Evolutionary conservation across 495 filamentous ascomycete genomes (phyloP).

Genomic region (Endocarpon pusillum): DNA sequence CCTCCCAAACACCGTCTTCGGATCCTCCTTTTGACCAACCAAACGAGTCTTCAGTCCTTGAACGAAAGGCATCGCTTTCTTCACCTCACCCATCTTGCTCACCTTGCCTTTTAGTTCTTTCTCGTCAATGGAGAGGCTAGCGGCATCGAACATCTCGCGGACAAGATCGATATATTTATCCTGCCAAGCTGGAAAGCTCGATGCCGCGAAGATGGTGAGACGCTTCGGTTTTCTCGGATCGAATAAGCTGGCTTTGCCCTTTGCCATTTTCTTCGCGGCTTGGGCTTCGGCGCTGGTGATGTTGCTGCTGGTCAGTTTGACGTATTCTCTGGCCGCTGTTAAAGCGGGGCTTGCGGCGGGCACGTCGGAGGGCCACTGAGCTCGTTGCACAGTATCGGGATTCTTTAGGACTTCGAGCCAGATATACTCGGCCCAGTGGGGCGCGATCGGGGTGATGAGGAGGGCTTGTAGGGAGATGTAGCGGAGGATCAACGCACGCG

Average conservation of each 20-base stretch:
- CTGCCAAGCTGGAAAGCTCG: slow-evolving; percentile 74
- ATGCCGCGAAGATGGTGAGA: slow-evolving; percentile 71
- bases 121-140: slow-evolving; percentile 47
- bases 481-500: slow-evolving; percentile 52
- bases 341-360: slow-evolving; percentile 43
- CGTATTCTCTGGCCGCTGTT: slow-evolving; percentile 64
- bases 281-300: slow-evolving; percentile 80
- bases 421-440: slow-evolving; percentile 89
- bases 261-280: slow-evolving; percentile 64
- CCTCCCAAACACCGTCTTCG: slow-evolving; percentile 53
- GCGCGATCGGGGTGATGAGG: slow-evolving; percentile 61
- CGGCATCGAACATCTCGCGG: slow-evolving; percentile 40
- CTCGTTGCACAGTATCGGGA: slow-evolving; percentile 57
- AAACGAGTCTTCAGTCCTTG: slow-evolving; percentile 72
- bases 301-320: slow-evolving; percentile 52
- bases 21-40: slow-evolving; percentile 33
- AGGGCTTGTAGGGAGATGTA: slow-evolving; percentile 84
- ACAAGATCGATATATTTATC: slow-evolving; percentile 76
- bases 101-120: slow-evolving; percentile 61
- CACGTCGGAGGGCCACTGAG: slow-evolving; percentile 49
- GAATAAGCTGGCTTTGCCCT: slow-evolving; percentile 66
- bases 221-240: slow-evolving; percentile 84
- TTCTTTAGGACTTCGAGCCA: slow-evolving; percentile 80
- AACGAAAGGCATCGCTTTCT: slow-evolving; percentile 96
- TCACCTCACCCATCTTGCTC: slow-evolving; percentile 71